Evolutionary conservation across 2,329 filamentous ascomycete genomes (phyloP).

Genomic region (Lasiodiplodia sp.): DNA sequence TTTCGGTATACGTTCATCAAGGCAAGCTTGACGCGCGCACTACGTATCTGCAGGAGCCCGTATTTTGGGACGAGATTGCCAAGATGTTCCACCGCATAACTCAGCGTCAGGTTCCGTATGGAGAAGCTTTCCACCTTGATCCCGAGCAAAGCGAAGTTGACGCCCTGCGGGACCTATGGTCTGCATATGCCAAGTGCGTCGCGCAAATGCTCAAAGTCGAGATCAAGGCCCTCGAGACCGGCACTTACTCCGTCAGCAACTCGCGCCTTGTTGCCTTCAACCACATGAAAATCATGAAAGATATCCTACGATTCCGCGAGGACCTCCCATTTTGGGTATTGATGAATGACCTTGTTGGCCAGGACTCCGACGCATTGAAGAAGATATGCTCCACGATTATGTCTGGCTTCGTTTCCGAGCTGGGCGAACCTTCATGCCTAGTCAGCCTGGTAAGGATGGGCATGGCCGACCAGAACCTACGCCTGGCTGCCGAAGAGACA

Average conservation of each 20-base stretch:
- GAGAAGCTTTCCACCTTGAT: constrained; percentile 33
- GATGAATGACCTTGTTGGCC: constrained; percentile 14
- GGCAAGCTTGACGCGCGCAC: constrained; percentile 7
- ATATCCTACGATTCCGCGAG: neutral
- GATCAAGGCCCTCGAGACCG: neutral
- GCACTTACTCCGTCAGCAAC: neutral
- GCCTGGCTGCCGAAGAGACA: constrained; percentile 7
- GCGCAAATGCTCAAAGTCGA: constrained; percentile 24
- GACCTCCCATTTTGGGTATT: constrained; percentile 26
- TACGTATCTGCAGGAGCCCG: constrained; percentile 37
- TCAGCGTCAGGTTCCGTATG: constrained; percentile 31
- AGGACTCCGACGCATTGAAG: neutral
- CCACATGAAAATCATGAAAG: constrained; percentile 23
- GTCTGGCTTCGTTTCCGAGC: constrained; percentile 6
- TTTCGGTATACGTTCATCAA: neutral
- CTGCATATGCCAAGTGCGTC: constrained; percentile 12
- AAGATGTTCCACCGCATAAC: constrained; percentile 40
- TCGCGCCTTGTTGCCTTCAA: neutral
- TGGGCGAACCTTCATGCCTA: neutral
- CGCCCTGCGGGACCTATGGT: constrained; percentile 19
- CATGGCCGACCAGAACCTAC: constrained; percentile 13
- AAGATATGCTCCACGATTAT: constrained; percentile 10
- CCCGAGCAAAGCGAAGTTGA: constrained; percentile 7
- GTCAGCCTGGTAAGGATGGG: constrained; percentile 19
- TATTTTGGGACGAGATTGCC: constrained; percentile 46